Percentiles rank a stretch among this genome's conserved stretches.
These are phyloP conservation scores for Priceomyces medius DNA, from an alignment of 805 yeast species.

Conservation along the genomic window DNA sequence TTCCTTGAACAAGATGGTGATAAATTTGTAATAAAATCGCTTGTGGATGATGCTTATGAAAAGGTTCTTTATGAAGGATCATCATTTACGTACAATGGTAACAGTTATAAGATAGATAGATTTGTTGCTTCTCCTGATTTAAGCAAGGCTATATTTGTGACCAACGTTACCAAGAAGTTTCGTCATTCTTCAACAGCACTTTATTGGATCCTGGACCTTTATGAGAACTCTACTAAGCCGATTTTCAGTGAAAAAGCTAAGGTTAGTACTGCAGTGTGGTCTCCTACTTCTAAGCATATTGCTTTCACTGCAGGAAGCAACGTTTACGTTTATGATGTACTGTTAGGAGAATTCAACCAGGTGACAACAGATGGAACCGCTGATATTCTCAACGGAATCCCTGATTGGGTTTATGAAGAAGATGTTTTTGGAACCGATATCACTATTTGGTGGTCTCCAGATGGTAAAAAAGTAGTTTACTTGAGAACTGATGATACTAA, in stretches of 20 bases:
- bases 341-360: conserved; percentile 20
- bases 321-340: conserved; percentile 47
- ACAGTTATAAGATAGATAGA: conserved; percentile 47
- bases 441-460: conserved; percentile 74
- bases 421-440: conserved; percentile 61
- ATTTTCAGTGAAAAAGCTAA: conserved; percentile 17
- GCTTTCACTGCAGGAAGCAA: conserved; percentile 59
- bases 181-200: conserved; percentile 66
- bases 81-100: conserved; percentile 38
- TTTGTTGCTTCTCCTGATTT: conserved; percentile 69
- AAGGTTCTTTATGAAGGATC: conserved; percentile 51
- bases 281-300: conserved; percentile 57
- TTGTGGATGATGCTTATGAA: conserved; percentile 45
- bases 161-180: conserved; percentile 63
- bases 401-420: conserved; percentile 87
- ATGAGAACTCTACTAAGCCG: conserved; percentile 29
- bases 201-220: conserved; percentile 62
- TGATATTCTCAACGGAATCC: conserved; percentile 60
- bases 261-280: conserved; percentile 58
- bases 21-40: conserved; percentile 55
- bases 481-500: conserved; percentile 58
- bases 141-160: conserved; percentile 54
- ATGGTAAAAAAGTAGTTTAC: conserved; percentile 54
- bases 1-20: conserved; percentile 51
- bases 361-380: conserved; percentile 54